phyloP scores from a whole-genome alignment of 768 basidiomycete species.

The Trametes coccinea region DNA sequence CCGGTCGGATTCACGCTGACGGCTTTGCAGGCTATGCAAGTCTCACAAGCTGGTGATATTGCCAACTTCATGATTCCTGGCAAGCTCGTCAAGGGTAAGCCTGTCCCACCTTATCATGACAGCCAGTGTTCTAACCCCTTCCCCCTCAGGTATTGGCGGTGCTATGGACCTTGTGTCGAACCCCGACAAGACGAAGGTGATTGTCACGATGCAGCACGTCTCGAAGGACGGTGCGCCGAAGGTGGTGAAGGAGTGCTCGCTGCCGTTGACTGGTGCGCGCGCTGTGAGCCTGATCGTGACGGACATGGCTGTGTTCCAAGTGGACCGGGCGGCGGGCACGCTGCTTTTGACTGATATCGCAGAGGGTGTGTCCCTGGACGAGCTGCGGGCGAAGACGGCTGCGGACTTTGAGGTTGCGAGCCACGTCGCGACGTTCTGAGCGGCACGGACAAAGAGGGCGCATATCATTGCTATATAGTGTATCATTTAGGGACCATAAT shows the following conservation, averaged over 20 bases:
- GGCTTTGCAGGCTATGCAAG: conserved; percentile 80
- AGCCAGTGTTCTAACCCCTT: no score
- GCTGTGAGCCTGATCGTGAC: conserved; percentile 90
- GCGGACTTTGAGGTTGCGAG: conserved; percentile 69
- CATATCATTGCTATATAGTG: conserved; percentile 15
- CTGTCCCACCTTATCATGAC: no score
- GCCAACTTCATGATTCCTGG: conserved; percentile 98
- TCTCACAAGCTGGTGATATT: conserved; percentile 86
- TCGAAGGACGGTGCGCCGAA: conserved; percentile 88
- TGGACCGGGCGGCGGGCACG: conserved; percentile 71
- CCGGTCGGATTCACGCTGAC: not conserved
- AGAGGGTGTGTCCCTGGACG: conserved; percentile 77
- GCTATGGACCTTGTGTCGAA: conserved; percentile 96
- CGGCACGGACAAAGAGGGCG: not conserved
- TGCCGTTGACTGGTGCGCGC: conserved; percentile 86
- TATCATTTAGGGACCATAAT: conserved; percentile 19
- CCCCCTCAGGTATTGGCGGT: conserved; percentile 93
- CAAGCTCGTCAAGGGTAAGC: conserved; percentile 76
- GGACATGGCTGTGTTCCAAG: conserved; percentile 85
- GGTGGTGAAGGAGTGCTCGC: conserved; percentile 73
- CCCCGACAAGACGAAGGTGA: conserved; percentile 90
- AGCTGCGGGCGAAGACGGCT: conserved; percentile 80
- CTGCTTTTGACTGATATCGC: conserved; percentile 80
- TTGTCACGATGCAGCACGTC: conserved; percentile 85
- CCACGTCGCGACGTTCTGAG: conserved; percentile 50